Evolutionary conservation across 306 rosid genomes (phyloP).

Genomic region (Glycine soja): DNA sequence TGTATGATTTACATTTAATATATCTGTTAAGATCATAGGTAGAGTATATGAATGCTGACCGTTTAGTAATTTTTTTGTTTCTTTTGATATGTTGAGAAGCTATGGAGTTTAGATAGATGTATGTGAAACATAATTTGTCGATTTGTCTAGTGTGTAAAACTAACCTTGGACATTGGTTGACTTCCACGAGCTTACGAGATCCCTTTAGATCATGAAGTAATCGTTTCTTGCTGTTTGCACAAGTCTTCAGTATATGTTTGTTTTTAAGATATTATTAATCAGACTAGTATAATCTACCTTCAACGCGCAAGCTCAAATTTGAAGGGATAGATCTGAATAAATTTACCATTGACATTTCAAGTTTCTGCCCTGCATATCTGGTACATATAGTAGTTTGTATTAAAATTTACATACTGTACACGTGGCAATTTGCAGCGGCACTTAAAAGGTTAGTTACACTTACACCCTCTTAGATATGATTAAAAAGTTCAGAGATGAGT

Average conservation of each 20-base stretch:
- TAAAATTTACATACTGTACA: neutral
- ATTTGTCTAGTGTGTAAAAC: neutral
- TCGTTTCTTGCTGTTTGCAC: neutral
- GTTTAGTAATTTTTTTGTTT: neutral
- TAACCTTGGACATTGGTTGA: neutral
- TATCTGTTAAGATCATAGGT: neutral
- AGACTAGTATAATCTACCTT: neutral
- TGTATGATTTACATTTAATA: neutral
- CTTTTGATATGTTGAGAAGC: neutral
- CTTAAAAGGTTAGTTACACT: neutral
- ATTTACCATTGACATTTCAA: neutral
- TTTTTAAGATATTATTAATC: neutral
- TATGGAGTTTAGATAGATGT: neutral
- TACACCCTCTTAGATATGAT: too few species aligned
- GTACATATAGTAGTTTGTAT: neutral
- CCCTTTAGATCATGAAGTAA: neutral
- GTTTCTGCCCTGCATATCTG: neutral
- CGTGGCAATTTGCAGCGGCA: neutral
- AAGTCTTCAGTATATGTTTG: neutral
- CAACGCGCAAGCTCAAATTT: neutral
- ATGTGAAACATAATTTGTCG: neutral
- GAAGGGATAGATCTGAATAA: neutral
- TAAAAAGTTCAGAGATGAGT: too few species aligned
- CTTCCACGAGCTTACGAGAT: neutral
- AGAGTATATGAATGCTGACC: conserved; percentile 2